A percentile compares a stretch with the other conserved stretches of the same genome.
Evolutionary conservation across 148 eudicot genomes (phyloP).

Genomic region (Talinum fruticosum): DNA sequence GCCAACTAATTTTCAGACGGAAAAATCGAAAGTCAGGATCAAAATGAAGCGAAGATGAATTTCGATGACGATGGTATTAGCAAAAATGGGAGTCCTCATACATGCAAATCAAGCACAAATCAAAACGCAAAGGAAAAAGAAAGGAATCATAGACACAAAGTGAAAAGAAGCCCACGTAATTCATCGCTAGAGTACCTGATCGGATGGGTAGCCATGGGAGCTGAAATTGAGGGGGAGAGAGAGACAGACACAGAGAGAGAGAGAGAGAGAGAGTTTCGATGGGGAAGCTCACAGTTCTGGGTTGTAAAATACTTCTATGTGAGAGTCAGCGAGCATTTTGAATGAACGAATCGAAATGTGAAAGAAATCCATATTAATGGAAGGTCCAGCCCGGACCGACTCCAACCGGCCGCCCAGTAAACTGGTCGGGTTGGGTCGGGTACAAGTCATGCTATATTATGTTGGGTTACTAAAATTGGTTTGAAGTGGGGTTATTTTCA

Average conservation of each 20-base stretch:
- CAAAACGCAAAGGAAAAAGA: not conserved
- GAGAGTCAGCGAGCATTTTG: no score
- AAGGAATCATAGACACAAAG: not conserved
- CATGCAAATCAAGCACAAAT: not conserved
- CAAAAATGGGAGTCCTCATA: not conserved
- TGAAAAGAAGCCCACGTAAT: not conserved
- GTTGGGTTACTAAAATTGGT: no score
- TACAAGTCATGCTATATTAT: no score
- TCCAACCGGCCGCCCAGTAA: no score
- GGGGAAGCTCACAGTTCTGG: no score
- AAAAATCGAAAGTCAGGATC: not conserved
- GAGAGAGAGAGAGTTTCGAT: not conserved
- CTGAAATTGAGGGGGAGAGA: not conserved
- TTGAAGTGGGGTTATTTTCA: no score
- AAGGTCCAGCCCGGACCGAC: no score
- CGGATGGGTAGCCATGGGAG: conserved; percentile 21
- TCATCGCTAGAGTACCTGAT: conserved; percentile 14
- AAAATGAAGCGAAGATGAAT: not conserved
- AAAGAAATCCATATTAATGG: no score
- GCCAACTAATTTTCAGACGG: not conserved
- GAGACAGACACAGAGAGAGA: not conserved
- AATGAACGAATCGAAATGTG: no score
- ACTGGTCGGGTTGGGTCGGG: no score
- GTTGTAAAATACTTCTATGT: no score
- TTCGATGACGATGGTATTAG: no score